Conservation (phyloP, 2,329 filamentous ascomycete genomes). For the Diaporthe australafricana region DNA sequence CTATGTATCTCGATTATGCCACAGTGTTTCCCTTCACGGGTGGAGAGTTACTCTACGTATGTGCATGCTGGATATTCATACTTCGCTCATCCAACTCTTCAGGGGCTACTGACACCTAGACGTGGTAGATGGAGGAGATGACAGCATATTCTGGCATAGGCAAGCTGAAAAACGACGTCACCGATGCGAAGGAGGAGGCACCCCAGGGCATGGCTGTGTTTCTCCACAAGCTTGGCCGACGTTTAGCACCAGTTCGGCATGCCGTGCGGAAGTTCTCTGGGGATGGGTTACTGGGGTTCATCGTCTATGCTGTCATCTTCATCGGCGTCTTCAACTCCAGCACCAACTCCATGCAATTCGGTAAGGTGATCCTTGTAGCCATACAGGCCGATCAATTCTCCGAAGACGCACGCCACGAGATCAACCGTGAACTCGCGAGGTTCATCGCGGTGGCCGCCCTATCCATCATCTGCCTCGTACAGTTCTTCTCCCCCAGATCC, state of each 20-base stretch:
- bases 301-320: not conserved
- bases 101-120: not conserved
- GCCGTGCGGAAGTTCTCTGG: not conserved
- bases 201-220: not conserved
- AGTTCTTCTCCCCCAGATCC: not conserved
- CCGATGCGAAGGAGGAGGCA: not conserved
- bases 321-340: conserved; percentile 2
- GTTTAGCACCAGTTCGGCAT: not conserved
- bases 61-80: not conserved
- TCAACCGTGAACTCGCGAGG: not conserved
- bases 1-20: not conserved
- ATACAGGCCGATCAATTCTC: not conserved
- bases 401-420: not conserved
- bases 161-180: not conserved
- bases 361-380: not conserved
- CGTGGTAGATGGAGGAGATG: not conserved
- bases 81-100: not conserved
- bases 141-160: not conserved
- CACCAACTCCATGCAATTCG: not conserved
- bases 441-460: not conserved
- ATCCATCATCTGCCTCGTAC: not conserved
- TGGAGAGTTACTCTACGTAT: not conserved
- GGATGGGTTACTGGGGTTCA: not conserved
- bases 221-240: not conserved
- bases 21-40: not conserved